Base-by-base conservation (phyloP, 805 yeast species). In the Kockiozyma suomiensis region DNA sequence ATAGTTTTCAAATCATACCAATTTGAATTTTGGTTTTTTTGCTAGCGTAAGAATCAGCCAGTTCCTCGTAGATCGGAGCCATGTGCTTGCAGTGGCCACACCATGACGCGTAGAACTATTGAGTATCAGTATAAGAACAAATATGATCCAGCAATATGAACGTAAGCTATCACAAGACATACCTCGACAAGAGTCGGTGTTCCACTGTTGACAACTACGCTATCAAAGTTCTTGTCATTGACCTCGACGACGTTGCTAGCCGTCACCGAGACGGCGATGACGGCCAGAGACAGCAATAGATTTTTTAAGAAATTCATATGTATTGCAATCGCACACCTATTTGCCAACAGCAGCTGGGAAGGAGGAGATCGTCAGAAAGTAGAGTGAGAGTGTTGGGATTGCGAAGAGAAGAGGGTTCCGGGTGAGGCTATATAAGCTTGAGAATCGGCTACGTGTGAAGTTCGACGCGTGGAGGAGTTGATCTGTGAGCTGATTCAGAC, bases 71-170 rank as follows among this genome's bases (percentile, higher is more conserved):
- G 1, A 82, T 83, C 3, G 87, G 86, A 60, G 85, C 83, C 54
- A 93, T 76, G 59, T 84, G 81, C 69, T 85, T 81, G 74, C 99
- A 94, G 74, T 93, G 90, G 2, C 97, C 97, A 78, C 99, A 85
- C 86, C 87, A 82, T 32, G 78, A 60, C 25, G 87, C 83, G 71
- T 81, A 83, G 74, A 84, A 86, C 76, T 90, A 35, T 2, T 15
- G 1, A 15, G 4, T 33, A 2, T 26, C 32, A 32, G 26, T 37
- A 42, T 19, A n/a, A 17, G 21, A 46, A 28, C 15, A 19, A 2
- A 40, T 12, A 38, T 15, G 8, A 50, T 10, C 13, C 46, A 15
- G 32, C 19, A 3, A 15, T 35, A 23, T 15, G 17, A 19, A 8
- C n/a, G 37, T 15, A 28, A 7, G 42, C 21, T 37, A 15, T 7